A percentile compares a stretch with the other conserved stretches of the same genome.
Conservation (phyloP, 208 protist species). For the Spongospora subterranea region DNA sequence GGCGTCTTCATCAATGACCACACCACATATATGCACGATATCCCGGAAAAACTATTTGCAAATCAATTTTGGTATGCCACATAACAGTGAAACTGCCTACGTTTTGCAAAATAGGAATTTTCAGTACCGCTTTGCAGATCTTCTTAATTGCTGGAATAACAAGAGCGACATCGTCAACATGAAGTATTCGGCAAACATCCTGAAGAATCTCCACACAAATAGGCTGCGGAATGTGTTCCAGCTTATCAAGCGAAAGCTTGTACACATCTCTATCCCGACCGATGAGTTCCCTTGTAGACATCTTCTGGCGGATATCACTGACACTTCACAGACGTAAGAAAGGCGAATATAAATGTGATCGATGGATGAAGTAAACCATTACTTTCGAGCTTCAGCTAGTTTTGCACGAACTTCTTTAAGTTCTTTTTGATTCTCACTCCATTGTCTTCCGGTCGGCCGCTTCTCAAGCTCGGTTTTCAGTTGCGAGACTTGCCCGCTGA, state of each 20-base stretch:
- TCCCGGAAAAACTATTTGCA: conserved; percentile 13
- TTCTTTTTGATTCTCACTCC: neutral
- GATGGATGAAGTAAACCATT: neutral
- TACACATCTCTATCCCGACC: conserved; percentile 17
- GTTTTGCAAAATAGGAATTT: conserved; percentile 14
- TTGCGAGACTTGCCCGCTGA: neutral
- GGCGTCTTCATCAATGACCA: neutral
- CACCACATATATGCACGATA: neutral
- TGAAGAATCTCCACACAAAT: conserved; percentile 55
- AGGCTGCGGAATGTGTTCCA: conserved; percentile 7
- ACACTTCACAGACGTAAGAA: neutral
- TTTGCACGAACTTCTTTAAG: neutral
- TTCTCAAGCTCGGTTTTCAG: neutral
- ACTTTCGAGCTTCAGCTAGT: conserved; percentile 37
- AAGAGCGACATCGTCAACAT: conserved; percentile 19
- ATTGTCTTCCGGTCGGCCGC: neutral
- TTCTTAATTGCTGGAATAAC: neutral
- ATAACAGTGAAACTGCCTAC: neutral
- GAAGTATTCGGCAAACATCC: conserved; percentile 26
- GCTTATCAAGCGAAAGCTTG: neutral
- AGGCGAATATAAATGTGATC: neutral
- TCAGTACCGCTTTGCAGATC: neutral
- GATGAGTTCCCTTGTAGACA: conserved; percentile 26
- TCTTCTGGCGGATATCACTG: neutral
- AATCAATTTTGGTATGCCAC: neutral